Conservation (phyloP, 106 monocot species). For the Cymbidium sinense region DNA sequence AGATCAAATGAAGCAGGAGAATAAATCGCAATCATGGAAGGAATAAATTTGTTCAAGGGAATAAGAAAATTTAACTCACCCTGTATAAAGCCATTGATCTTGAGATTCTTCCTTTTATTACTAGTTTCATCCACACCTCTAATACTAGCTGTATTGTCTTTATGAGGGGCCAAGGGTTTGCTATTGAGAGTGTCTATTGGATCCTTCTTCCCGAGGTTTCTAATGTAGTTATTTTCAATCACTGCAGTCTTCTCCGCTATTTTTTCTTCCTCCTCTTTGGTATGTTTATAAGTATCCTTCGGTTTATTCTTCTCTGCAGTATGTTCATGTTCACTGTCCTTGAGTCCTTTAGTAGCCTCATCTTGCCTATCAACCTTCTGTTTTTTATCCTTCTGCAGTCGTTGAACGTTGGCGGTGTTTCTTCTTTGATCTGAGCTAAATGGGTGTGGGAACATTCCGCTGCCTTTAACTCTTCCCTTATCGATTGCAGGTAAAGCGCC, state of each 20-base stretch:
- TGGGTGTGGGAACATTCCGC: conserved; percentile 7
- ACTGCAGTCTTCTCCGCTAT: conserved; percentile 21
- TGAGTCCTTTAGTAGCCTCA: conserved; percentile 15
- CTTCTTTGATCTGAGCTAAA: conserved; percentile 15
- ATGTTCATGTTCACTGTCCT: conserved; percentile 6
- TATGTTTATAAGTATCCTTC: conserved; percentile 25
- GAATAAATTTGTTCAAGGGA: background rate
- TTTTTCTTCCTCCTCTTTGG: conserved; percentile 25
- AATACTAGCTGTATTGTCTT: conserved; percentile 6
- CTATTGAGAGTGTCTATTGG: conserved; percentile 17
- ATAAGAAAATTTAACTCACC: conserved; percentile 40
- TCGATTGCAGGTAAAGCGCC: background rate
- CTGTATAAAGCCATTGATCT: conserved; percentile 50
- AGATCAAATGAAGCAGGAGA: conserved; percentile 28
- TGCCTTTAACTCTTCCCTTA: conserved; percentile 5
- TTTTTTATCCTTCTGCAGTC: conserved; percentile 11
- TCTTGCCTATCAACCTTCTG: conserved; percentile 14
- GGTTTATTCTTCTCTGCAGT: conserved; percentile 19
- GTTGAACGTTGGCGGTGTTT: conserved; percentile 4
- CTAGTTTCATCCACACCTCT: conserved; percentile 18
- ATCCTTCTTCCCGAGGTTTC: conserved; percentile 20
- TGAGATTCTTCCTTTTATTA: conserved; percentile 47
- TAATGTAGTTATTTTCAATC: conserved; percentile 19
- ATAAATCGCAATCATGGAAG: background rate
- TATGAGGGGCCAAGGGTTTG: conserved; percentile 23